Base-by-base conservation (phyloP, 192 early-diverging fungal species). In the Umbelopsis isabellina region DNA sequence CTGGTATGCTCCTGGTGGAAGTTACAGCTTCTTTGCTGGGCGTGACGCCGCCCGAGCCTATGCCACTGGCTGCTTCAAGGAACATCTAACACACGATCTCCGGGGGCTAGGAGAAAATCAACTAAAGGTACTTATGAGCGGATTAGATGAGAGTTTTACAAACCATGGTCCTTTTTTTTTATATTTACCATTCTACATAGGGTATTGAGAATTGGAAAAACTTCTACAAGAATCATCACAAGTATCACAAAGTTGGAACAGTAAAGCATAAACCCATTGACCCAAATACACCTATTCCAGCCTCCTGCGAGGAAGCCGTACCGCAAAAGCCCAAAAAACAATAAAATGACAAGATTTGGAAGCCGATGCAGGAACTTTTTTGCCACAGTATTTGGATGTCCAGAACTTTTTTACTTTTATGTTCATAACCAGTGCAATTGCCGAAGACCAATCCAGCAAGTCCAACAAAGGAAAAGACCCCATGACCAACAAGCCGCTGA, bases 31-130 rank as follows among this genome's bases (percentile, higher is more conserved):
- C 77, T 99, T 97, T 83, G 82, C 94, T 8, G 97, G 98, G 1
- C 85, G 84, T 47, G 98, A 99, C 81, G 95, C 95, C 3, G 89
- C 96, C 13, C 84, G 98, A 30, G 95, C 98, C 13, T 99, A 92
- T 75, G 90, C 91, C 18, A 99, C 98, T 3, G 96, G 96, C 41
- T 99, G 98, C 77, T 94, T 98, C 72, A 69, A 93, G 49, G 91
- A 91, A 45, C 95, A 99, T 73, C 78, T 97, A 22, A 97, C 96
- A 11, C 96, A 96, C 70, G 98, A 99, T 82, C 79, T 94, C 15
- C 89, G 97, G 44, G 97, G 96, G 12, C 82, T 99, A 30, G 89
- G 79, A 2, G 79, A 84, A 15, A 71, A 81, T 3, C 85, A 99
- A 80, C 69, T 98, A 9, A 87, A 90, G 49, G 94, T 91, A 83